Evolutionary conservation across 345 rosid species (phyloP).

Genomic region (Salix dunnii): DNA sequence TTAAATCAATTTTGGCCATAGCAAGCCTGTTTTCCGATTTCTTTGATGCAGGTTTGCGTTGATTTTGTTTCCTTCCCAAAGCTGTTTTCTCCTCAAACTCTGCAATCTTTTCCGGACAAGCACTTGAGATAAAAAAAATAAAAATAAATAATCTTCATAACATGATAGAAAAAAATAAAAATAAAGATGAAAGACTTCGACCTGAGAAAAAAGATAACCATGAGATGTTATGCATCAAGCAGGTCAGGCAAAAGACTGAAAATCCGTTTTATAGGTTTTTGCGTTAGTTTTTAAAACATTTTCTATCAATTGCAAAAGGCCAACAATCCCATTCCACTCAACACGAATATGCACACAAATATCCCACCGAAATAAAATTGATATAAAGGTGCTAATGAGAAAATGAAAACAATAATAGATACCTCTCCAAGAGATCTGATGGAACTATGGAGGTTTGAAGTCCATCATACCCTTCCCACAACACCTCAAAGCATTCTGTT

Average conservation of each 20-base stretch:
- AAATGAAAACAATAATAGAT: background rate
- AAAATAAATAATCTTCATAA: background rate
- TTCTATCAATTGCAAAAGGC: background rate
- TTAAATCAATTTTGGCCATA: slow-evolving; percentile 43
- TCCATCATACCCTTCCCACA: slow-evolving; percentile 65
- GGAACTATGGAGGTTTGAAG: slow-evolving; percentile 63
- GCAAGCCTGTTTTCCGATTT: slow-evolving; percentile 31
- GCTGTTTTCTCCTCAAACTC: slow-evolving; percentile 66
- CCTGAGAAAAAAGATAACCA: background rate
- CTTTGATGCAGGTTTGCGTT: slow-evolving; percentile 32
- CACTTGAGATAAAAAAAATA: slow-evolving; percentile 36
- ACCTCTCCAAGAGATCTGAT: slow-evolving; percentile 79
- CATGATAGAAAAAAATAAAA: background rate
- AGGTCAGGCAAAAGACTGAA: background rate
- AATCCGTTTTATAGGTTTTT: background rate
- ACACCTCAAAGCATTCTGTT: slow-evolving; percentile 71
- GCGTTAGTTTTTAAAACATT: background rate
- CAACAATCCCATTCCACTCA: too few species aligned
- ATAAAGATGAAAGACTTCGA: background rate
- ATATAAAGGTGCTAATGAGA: background rate
- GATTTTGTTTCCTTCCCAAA: slow-evolving; percentile 45
- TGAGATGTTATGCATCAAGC: background rate
- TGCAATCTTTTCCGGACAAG: slow-evolving; percentile 77
- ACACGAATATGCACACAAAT: background rate
- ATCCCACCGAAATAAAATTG: background rate